A percentile compares a stretch with the other conserved stretches of the same genome.
These are phyloP conservation scores for Trichoderma cornu-damae DNA, from an alignment of 2,329 filamentous ascomycete genomes.

Conservation along the genomic window DNA sequence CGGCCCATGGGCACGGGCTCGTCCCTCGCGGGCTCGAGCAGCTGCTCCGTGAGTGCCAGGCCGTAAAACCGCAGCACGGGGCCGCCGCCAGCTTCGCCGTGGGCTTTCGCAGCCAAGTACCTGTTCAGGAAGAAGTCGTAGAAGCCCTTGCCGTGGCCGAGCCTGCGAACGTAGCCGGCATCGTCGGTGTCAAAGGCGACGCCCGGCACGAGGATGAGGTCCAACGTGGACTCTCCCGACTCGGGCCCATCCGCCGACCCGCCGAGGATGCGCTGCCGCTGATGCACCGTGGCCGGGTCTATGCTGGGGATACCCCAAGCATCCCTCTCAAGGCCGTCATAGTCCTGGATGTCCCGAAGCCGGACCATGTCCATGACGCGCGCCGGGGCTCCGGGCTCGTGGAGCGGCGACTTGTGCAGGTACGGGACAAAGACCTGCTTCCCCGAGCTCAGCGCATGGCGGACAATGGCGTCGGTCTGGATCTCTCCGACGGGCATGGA, in stretches of 20 bases:
- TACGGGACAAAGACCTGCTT: slow-evolving; percentile 93
- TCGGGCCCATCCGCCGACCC: slow-evolving; percentile 47
- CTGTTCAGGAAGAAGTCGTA: slow-evolving; percentile 89
- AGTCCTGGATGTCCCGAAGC: slow-evolving; percentile 68
- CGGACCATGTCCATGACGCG: slow-evolving; percentile 93
- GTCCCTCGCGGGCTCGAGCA: slow-evolving; percentile 55
- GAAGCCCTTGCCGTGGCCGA: slow-evolving; percentile 94
- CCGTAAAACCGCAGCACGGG: slow-evolving; percentile 57
- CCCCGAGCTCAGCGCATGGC: slow-evolving; percentile 67
- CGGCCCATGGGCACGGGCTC: slow-evolving; percentile 67
- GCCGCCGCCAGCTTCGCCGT: slow-evolving; percentile 23
- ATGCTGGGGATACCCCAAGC: slow-evolving; percentile 95
- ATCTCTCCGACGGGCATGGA: slow-evolving; percentile 89
- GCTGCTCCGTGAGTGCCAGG: slow-evolving; percentile 79
- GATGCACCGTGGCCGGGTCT: slow-evolving; percentile 56
- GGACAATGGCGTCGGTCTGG: slow-evolving; percentile 76
- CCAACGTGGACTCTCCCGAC: slow-evolving; percentile 52
- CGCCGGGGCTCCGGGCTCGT: slow-evolving; percentile 49
- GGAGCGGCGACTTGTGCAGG: slow-evolving; percentile 58
- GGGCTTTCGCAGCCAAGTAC: slow-evolving; percentile 46
- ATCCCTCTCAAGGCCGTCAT: slow-evolving; percentile 69
- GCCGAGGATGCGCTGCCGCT: slow-evolving; percentile 69
- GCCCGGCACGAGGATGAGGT: slow-evolving; percentile 86
- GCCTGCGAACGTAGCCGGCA: slow-evolving; percentile 57
- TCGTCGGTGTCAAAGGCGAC: slow-evolving; percentile 76